Conservation (phyloP, 1,284 basidiomycete genomes). For the Boletellus sp. region DNA sequence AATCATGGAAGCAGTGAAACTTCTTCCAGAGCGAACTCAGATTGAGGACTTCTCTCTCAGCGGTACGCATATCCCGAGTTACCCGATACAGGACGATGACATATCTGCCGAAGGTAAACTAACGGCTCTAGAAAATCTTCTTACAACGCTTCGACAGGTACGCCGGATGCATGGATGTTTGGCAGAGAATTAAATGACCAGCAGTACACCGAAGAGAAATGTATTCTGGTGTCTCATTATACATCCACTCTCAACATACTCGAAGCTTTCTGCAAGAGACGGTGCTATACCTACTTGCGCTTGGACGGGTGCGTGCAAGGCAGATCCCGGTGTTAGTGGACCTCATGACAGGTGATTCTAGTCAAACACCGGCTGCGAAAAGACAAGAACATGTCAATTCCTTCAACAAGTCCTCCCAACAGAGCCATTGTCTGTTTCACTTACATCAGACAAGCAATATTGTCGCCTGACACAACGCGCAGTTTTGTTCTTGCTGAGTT, state of each 20-base stretch:
- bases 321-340: not conserved
- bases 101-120: constrained; percentile 69
- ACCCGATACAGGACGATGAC: not conserved
- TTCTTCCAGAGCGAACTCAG: constrained; percentile 63
- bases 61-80: constrained; percentile 44
- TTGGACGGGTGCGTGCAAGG: constrained; percentile 73
- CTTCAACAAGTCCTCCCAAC: constrained; percentile 76
- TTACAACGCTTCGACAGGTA: constrained; percentile 64
- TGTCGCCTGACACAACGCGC: constrained; percentile 12
- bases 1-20: constrained; percentile 58
- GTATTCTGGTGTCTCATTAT: constrained; percentile 87
- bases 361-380: constrained; percentile 76
- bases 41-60: constrained; percentile 74
- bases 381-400: constrained; percentile 80
- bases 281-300: constrained; percentile 76
- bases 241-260: constrained; percentile 91
- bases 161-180: constrained; percentile 5
- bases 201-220: constrained; percentile 84
- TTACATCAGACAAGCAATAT: not conserved
- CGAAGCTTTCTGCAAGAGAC: constrained; percentile 79
- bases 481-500: constrained; percentile 92
- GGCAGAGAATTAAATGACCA: constrained; percentile 11
- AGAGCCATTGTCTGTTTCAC: constrained; percentile 56
- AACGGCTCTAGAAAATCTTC: constrained; percentile 68
- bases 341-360: constrained; percentile 28